Base-by-base conservation (phyloP, 768 basidiomycete genomes). In the Rhodotorula taiwanensis region DNA sequence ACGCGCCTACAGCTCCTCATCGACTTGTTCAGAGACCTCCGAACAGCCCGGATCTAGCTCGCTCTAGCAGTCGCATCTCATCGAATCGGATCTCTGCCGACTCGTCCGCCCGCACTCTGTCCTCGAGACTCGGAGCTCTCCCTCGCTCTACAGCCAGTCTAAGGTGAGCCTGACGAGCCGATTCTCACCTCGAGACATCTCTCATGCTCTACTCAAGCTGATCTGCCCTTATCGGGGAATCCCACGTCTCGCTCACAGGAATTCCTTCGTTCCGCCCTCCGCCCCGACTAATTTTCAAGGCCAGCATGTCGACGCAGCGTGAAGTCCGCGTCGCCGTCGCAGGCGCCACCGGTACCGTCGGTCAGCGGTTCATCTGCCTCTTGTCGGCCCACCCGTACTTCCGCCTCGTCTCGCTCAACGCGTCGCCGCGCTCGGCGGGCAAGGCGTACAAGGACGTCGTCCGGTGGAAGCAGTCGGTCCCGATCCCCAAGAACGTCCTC, bases 341-440 rank as follows among this genome's bases (percentile, higher is more conserved):
- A 14, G 89, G 89, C 36, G 89, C 90, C 2, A 93, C 89, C 1
- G 90, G 69, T 30, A 70, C 68, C 51, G 68, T 70, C 54, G 68
- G 68, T 6, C 68, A 70, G 49, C 60, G 68, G 16, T 99, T 98
- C 76, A 87, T 98, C 76, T 81, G 84, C 53, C 84, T 97, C 52
- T 86, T 99, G 52, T 80, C 89, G 7, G 74, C 78, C 11, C 95
- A 99, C 74, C 92, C 94, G 0, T 97, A 86, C 84, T 97, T 99
- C 77, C 78, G 79, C 62, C 80, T 97, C 69, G 84, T 86, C 75
- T 85, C 83, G 0, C 82, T 99, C 45, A 94, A 93, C 44, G 95
- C 95, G 47, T 94, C 90, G 15, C 77, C 85, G 3, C 77, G 91
- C 72, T 93, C 89, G 3, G 90, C 89, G 20, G 90, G 89, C 15